Evolutionary conservation across 192 early-diverging fungal genomes (phyloP).

Genomic region (Lobulomyces angularis): DNA sequence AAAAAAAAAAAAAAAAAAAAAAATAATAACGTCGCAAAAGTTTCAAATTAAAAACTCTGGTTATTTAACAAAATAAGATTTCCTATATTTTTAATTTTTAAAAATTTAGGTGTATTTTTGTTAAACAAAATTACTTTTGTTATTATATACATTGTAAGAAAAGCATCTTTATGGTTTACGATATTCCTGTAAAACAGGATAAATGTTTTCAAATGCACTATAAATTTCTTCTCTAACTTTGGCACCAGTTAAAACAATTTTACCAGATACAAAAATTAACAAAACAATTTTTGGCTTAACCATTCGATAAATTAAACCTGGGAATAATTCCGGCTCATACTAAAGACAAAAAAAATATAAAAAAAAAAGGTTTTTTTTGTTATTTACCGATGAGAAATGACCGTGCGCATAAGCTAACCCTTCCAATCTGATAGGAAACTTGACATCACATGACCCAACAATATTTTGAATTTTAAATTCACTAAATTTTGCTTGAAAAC

Average conservation of each 20-base stretch:
- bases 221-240: slow-evolving; percentile 97
- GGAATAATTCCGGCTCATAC: slow-evolving; percentile 99
- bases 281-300: slow-evolving; percentile 95
- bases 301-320: slow-evolving; percentile 99
- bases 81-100: background rate
- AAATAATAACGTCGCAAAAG: slow-evolving; percentile 9
- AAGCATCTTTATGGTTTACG: slow-evolving; percentile 49
- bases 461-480: slow-evolving; percentile 99
- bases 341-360: slow-evolving; percentile 14
- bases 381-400: slow-evolving; percentile 73
- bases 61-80: background rate
- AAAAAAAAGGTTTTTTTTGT: background rate
- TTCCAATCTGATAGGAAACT: slow-evolving; percentile 97
- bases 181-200: slow-evolving; percentile 87
- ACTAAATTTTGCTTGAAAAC: slow-evolving; percentile 93
- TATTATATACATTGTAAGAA: background rate
- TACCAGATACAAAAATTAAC: slow-evolving; percentile 97
- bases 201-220: slow-evolving; percentile 94
- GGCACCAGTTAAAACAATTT: slow-evolving; percentile 98
- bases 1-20: background rate
- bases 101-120: slow-evolving; percentile 1
- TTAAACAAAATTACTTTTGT: too few species aligned
- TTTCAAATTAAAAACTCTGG: background rate
- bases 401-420: slow-evolving; percentile 90
- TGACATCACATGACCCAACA: slow-evolving; percentile 97